Conservation (phyloP, 352 stramenopile genomes). For the Phytophthora europaea region DNA sequence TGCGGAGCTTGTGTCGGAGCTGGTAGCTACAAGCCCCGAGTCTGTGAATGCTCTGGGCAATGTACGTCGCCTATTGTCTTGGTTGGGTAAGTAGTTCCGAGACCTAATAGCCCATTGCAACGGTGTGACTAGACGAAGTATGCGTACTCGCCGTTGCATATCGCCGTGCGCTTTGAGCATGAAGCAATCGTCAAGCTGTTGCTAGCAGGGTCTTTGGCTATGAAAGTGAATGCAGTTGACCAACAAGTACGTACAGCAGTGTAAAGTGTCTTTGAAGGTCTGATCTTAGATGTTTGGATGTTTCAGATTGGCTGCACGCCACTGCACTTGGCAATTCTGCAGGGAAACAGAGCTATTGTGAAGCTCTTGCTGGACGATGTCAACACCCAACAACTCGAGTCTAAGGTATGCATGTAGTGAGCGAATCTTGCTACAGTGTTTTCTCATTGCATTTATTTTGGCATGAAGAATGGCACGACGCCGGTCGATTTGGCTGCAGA, state of each 20-base stretch:
- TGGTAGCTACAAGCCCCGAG: constrained; percentile 40
- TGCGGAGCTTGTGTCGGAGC: constrained; percentile 43
- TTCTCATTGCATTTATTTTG: constrained; percentile 3
- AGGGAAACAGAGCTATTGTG: constrained; percentile 57
- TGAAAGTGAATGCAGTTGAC: constrained; percentile 38
- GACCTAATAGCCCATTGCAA: neutral
- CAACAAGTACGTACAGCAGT: constrained; percentile 35
- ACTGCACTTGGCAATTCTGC: constrained; percentile 73
- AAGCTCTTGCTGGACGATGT: constrained; percentile 59
- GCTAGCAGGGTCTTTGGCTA: constrained; percentile 31
- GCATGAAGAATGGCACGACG: constrained; percentile 55
- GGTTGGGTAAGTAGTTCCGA: neutral
- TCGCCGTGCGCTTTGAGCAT: constrained; percentile 75
- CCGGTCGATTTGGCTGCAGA: constrained; percentile 65
- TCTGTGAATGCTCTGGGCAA: constrained; percentile 30
- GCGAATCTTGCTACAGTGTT: neutral
- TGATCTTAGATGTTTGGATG: neutral
- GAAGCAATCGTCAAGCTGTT: constrained; percentile 59
- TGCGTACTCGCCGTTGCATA: constrained; percentile 71
- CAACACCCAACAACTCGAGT: constrained; percentile 44
- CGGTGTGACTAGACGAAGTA: constrained; percentile 59
- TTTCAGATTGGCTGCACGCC: constrained; percentile 59
- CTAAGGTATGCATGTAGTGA: constrained; percentile 46
- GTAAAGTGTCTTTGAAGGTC: neutral
- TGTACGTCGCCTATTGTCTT: constrained; percentile 15